Evolutionary conservation across 306 rosid genomes (phyloP), one percentile per base, ranked within the genome.

Genomic region (Cucurbita maxima): DNA sequence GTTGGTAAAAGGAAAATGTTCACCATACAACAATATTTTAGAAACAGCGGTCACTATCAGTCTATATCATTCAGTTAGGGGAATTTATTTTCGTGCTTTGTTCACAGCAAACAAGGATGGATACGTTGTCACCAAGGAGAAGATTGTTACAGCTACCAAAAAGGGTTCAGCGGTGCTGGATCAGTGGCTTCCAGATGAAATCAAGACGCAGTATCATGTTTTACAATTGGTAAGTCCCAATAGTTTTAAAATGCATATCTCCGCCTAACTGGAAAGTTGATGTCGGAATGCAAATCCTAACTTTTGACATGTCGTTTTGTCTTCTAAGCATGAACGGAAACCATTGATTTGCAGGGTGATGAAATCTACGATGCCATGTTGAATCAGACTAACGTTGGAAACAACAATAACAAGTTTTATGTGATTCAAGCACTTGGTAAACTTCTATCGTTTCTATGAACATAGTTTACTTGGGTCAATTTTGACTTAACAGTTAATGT

Each of bases 341-440:
- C 19, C 37, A 40, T 38, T 55, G 13, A n/a, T 72, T 56, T 84
- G 85, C 71, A 89, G 97, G 97, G 84, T 36, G 87, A 76, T 76
- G 96, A 87, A n/a, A 79, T 94, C 67, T 91, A 88, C 56, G 99
- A 94, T 82, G 97, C 96, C 76, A 87, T 89, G 88, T 78, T 91
- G 84, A 94, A 91, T 85, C 97, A 91, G 84, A 91, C 99, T 47
- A 89, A 91, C 82, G 88, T 94, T 67, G 77, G 87, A 18, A 75
- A 78, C 64, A 94, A 94, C 83, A 94, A 94, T 76, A 94, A 94
- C 86, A 94, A 88, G 87, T 94, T 94, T 77, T 94, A 83, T 63
- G 88, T 86, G 78, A 78, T 91, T 79, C 99, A 94, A 87, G 92
- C 61, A 78, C 97, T 94, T 76, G 90, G 97, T 94, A 16, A 81